phyloP scores from a whole-genome alignment of 176 grass and related monocot species.

The Hsuehochloa calcarea region DNA sequence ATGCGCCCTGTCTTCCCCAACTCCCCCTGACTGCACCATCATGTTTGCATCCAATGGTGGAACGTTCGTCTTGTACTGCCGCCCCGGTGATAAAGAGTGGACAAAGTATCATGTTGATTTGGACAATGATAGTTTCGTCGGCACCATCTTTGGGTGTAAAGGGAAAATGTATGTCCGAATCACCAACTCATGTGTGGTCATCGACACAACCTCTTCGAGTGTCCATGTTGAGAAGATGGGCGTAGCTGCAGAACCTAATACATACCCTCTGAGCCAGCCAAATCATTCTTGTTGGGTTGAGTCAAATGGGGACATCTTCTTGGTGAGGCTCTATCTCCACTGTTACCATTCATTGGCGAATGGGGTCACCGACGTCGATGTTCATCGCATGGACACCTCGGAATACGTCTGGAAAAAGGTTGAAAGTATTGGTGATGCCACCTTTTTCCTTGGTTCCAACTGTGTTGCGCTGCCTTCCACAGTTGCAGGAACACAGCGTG shows the following conservation, averaged over 20 bases:
- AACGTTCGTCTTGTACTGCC: conserved; percentile 23
- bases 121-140: background rate
- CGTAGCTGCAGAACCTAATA: background rate
- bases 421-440: background rate
- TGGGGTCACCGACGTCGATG: background rate
- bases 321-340: background rate
- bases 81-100: conserved; percentile 5
- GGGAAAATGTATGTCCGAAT: conserved; percentile 11
- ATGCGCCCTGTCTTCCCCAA: background rate
- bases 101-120: background rate
- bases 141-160: background rate
- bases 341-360: no score
- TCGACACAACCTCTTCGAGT: background rate
- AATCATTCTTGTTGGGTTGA: background rate
- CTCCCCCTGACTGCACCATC: background rate
- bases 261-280: background rate
- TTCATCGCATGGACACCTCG: conserved; percentile 1
- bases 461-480: background rate
- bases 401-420: conserved; percentile 11
- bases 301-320: conserved; percentile 10
- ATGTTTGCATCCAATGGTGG: background rate
- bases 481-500: background rate
- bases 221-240: background rate
- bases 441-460: conserved; percentile 13
- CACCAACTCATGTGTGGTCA: background rate